Conservation (phyloP, 208 protist species). For the Trypanosomatidae sp. region DNA sequence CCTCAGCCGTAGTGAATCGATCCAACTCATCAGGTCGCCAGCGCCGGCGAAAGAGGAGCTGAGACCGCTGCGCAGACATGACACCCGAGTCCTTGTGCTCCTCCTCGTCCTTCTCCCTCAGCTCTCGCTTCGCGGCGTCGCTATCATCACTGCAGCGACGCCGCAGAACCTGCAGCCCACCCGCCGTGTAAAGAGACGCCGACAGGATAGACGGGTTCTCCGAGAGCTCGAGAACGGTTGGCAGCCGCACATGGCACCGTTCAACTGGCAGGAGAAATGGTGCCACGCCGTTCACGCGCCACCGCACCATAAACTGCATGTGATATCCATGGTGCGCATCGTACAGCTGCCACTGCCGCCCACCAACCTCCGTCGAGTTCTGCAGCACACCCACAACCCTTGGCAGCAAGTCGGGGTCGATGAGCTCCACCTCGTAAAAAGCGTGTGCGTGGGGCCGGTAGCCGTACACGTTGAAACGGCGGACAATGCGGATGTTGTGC, state of each 20-base stretch:
- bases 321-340: slow-evolving; percentile 63
- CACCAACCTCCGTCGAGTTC: slow-evolving; percentile 47
- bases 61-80: not conserved
- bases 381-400: slow-evolving; percentile 47
- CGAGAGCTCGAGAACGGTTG: slow-evolving; percentile 21
- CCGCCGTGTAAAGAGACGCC: not conserved
- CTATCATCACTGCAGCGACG: not conserved
- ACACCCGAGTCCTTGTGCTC: not conserved
- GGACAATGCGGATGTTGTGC: slow-evolving; percentile 65
- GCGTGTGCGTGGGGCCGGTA: slow-evolving; percentile 39
- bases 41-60: slow-evolving; percentile 1
- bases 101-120: slow-evolving; percentile 1
- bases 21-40: slow-evolving; percentile 33
- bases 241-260: slow-evolving; percentile 25
- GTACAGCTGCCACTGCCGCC: slow-evolving; percentile 63
- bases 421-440: slow-evolving; percentile 72
- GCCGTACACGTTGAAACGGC: slow-evolving; percentile 72
- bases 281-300: slow-evolving; percentile 58
- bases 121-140: not conserved
- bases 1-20: slow-evolving; percentile 43
- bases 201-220: not conserved
- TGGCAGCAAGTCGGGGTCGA: slow-evolving; percentile 45
- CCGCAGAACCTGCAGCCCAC: not conserved
- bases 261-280: slow-evolving; percentile 38
- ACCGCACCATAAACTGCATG: slow-evolving; percentile 78